Evolutionary conservation across 1,284 basidiomycete species (phyloP), one percentile per base, ranked within the genome.

Genomic region (Cerioporus squamosus): DNA sequence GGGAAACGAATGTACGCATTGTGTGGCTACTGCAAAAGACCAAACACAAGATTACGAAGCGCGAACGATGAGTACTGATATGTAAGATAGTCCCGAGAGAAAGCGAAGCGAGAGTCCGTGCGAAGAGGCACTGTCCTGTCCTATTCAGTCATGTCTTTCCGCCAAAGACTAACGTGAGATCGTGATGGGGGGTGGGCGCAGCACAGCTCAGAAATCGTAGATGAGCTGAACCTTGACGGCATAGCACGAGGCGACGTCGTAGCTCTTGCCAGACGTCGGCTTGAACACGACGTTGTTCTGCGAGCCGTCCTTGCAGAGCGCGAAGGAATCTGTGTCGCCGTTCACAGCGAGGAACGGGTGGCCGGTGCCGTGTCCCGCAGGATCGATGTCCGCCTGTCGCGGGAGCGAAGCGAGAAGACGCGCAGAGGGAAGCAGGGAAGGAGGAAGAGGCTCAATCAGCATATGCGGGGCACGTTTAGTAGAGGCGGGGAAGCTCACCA

Each of bases 291-390:
- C 54, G 53, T 65, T 68, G 52, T 61, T 62, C 61, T 69, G 66
- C 14, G 55, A 47, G 52, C 53, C 55, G 26, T 44, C 36, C 47
- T 45, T 45, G 63, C 70, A 72, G 2, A 72, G 65, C 31, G 63
- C 64, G 65, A 72, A 72, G 44, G 53, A 57, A 61, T 66, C 67
- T 14, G 66, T 61, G 63, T 68, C 65, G 51, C 64, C 61, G 59
- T 67, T 60, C 15, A 68, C 63, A 10, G 70, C 68, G 53, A 72
- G 68, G 54, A 59, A 55, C 29, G 69, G 68, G 59, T 61, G 64
- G 22, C 62, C 63, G 40, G 56, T 63, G 45, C 66, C 63, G 46
- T 65, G 62, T 15, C 66, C 64, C 22, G 60, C 61, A n/a, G 70
- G 66, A 57, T 68, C 66, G 33, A 58, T 67, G 62, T 66, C 60